phyloP scores from a whole-genome alignment of 2,329 filamentous ascomycete species.

The Aureobasidium lini region DNA sequence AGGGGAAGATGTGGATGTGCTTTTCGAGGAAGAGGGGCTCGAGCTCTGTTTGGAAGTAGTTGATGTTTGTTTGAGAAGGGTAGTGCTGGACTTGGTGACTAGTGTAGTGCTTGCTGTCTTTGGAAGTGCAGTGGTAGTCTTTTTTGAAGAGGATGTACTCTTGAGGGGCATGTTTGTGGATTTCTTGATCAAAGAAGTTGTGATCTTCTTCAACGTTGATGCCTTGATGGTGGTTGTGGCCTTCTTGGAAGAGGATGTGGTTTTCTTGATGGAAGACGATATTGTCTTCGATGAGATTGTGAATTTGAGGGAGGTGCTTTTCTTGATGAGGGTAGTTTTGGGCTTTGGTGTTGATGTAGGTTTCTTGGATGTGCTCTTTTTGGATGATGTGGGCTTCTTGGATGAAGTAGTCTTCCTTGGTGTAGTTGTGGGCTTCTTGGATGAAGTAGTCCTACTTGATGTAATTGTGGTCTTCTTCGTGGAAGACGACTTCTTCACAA shows the following conservation, averaged over 20 bases:
- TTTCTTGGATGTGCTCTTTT: background rate
- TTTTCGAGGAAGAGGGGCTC: background rate
- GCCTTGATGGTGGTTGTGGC: background rate
- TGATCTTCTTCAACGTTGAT: background rate
- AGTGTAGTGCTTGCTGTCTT: too few species aligned
- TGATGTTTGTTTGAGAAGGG: too few species aligned
- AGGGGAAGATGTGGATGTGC: background rate
- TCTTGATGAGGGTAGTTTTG: background rate
- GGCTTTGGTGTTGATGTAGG: background rate
- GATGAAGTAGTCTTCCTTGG: background rate
- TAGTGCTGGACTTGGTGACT: too few species aligned
- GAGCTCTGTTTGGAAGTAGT: too few species aligned
- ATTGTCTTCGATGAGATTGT: background rate
- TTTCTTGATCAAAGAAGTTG: background rate
- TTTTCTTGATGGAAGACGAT: background rate
- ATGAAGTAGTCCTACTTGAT: background rate
- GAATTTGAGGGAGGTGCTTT: background rate
- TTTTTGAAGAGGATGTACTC: background rate
- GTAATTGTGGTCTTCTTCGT: too few species aligned
- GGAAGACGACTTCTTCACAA: background rate
- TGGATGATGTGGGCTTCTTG: background rate
- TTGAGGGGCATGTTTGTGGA: background rate
- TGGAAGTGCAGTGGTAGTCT: too few species aligned
- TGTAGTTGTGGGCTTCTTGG: background rate
- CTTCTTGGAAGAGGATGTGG: background rate